Percentiles rank a stretch among this genome's conserved stretches.
Conservation (phyloP, 2,329 filamentous ascomycete species). For the Daldinia eschscholtzii region DNA sequence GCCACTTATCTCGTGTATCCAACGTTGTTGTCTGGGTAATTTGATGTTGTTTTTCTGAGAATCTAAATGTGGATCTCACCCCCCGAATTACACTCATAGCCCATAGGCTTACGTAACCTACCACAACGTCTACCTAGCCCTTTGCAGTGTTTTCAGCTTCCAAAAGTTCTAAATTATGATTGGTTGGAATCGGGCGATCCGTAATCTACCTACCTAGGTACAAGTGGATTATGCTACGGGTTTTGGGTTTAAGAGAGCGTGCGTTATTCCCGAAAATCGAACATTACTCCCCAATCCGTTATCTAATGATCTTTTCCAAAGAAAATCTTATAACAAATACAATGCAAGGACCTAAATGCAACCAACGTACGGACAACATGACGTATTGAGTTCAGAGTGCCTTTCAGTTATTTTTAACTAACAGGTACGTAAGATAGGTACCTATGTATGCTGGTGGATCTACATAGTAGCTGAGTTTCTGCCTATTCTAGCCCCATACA, state of each 20-base stretch:
- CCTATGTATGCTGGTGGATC: constrained; percentile 9
- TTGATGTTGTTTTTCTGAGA: too few relatives aligned
- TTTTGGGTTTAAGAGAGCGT: background rate
- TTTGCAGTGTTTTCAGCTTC: background rate
- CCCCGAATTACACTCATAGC: too few relatives aligned
- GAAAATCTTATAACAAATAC: too few relatives aligned
- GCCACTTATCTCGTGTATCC: background rate
- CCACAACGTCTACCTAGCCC: too few relatives aligned
- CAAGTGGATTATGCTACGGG: background rate
- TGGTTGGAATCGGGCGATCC: background rate
- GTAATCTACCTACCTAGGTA: too few relatives aligned
- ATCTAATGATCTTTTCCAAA: too few relatives aligned
- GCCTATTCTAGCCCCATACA: background rate
- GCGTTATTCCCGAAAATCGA: background rate
- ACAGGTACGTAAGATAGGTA: background rate
- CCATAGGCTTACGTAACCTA: too few relatives aligned
- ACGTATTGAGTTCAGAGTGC: too few relatives aligned
- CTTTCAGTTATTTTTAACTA: too few relatives aligned
- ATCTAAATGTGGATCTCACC: too few relatives aligned
- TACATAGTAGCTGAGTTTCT: background rate
- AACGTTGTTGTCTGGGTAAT: background rate
- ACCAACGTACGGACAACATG: too few relatives aligned
- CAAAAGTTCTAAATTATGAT: background rate
- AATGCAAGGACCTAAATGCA: too few relatives aligned
- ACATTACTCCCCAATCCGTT: background rate